A percentile compares a stretch with the other conserved stretches of the same genome.
phyloP scores from a whole-genome alignment of 2,329 filamentous ascomycete species.

The Graphiopsis chlorocephala region DNA sequence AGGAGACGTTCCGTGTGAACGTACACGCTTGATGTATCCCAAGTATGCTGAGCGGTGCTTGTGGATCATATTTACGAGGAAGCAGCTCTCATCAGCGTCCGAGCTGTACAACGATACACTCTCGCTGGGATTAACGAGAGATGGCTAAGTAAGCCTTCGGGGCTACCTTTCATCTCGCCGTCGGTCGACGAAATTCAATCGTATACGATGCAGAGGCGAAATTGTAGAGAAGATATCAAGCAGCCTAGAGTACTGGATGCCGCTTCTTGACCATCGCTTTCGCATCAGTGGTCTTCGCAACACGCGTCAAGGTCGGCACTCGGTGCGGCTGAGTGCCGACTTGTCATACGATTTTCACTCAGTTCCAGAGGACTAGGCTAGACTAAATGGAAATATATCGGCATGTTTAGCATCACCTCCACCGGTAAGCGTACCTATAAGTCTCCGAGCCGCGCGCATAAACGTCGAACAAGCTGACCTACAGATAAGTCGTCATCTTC shows the following conservation, averaged over 20 bases:
- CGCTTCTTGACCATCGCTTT: neutral
- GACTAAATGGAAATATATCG: neutral
- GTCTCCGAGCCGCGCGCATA: neutral
- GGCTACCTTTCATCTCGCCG: neutral
- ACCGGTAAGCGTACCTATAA: neutral
- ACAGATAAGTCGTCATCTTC: neutral
- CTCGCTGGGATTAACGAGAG: neutral
- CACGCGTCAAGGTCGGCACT: neutral
- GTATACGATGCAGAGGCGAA: neutral
- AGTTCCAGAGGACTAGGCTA: neutral
- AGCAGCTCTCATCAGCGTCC: neutral
- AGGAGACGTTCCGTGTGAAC: neutral
- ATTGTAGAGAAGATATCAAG: neutral
- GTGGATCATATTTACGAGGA: neutral
- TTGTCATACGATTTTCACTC: neutral
- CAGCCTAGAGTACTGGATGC: neutral
- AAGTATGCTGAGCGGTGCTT: neutral
- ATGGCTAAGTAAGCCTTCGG: neutral
- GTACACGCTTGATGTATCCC: neutral
- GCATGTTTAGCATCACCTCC: neutral
- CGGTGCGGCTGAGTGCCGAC: neutral
- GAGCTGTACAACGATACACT: neutral
- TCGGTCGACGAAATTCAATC: neutral
- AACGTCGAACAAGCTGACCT: neutral
- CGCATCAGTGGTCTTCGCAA: neutral